Evolutionary conservation across 2,329 filamentous ascomycete genomes (phyloP).

Genomic region (Colletotrichum tropicale): DNA sequence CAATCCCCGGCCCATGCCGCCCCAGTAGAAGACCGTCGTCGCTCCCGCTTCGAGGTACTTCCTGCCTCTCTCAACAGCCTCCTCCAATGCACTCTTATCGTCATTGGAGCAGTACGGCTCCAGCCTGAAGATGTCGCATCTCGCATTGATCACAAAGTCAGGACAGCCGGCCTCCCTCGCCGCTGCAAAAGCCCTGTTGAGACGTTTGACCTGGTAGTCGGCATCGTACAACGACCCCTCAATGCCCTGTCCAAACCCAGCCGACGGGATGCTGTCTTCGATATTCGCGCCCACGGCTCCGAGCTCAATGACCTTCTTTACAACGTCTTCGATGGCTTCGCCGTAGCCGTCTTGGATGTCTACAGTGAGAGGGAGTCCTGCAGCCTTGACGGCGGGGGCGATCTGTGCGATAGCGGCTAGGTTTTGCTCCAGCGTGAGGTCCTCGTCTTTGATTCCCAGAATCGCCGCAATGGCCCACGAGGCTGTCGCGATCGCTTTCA

Average conservation of each 20-base stretch:
- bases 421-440: conserved; percentile 56
- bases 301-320: conserved; percentile 48
- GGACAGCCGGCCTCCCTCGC: conserved; percentile 53
- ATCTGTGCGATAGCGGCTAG: conserved; percentile 50
- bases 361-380: conserved; percentile 54
- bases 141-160: conserved; percentile 62
- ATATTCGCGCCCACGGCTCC: conserved; percentile 65
- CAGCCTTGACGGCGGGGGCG: conserved; percentile 41
- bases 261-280: conserved; percentile 51
- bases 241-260: conserved; percentile 36
- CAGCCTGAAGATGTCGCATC: conserved; percentile 57
- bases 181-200: conserved; percentile 44
- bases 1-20: conserved; percentile 47
- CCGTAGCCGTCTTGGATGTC: conserved; percentile 68
- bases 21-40: conserved; percentile 66
- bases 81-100: conserved; percentile 41
- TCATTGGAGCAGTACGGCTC: conserved; percentile 28
- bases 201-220: conserved; percentile 51
- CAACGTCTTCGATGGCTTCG: conserved; percentile 45
- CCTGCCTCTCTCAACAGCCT: conserved; percentile 58
- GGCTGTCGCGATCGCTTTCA: conserved; percentile 51
- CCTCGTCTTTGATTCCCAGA: conserved; percentile 48
- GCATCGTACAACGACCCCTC: conserved; percentile 36
- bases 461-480: conserved; percentile 55
- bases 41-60: conserved; percentile 64